Base-by-base conservation (phyloP, 805 yeast species). In the Sugiyamaella chiloensis region DNA sequence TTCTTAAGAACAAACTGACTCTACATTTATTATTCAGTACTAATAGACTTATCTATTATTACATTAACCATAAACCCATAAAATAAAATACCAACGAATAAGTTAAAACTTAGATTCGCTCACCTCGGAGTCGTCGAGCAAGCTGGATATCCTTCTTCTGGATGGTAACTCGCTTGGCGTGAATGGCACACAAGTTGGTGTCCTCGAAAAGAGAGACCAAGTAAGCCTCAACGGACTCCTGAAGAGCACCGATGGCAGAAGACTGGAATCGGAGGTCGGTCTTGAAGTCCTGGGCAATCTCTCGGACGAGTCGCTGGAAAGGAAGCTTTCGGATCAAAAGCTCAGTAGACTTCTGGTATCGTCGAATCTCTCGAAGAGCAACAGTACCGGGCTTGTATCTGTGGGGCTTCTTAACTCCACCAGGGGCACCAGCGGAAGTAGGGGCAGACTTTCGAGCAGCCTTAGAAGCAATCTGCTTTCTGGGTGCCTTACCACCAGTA, bases 371-470 rank as follows among this genome's bases (percentile, higher is more conserved):
- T 80, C 91, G 83, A 69, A 85, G 83, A 64, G 95, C 95, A 67
- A 85, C 91, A 66, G 91, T 85, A 83, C 95, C 95, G 68, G 95
- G 95, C 87, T 85, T 86, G 76, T 85, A 86, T 81, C 95, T 83
- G 80, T 84, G 93, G 58, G 90, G 89, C 76, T 85, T 85, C 84
- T 85, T 85, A 67, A 85, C 91, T 77, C 91, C 93, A 66, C 91
- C 91, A 47, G 68, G 74, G 52, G 85, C 75, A 71, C 88, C 83
- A 49, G 67, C 72, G 50, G 85, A 73, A 14, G 47, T 9, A 71
- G 90, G 89, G 51, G 90, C 91, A 40, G 91, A 83, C 73, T 85
- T 85, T 76, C 93, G 81, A 60, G 95, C 93, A 58, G 90, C 91
- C 79, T 85, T 85, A 56, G 93, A 85, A 57, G 93, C 91, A 64